Conservation (phyloP, 2,329 filamentous ascomycete species). For the Didymella keratinophila region DNA sequence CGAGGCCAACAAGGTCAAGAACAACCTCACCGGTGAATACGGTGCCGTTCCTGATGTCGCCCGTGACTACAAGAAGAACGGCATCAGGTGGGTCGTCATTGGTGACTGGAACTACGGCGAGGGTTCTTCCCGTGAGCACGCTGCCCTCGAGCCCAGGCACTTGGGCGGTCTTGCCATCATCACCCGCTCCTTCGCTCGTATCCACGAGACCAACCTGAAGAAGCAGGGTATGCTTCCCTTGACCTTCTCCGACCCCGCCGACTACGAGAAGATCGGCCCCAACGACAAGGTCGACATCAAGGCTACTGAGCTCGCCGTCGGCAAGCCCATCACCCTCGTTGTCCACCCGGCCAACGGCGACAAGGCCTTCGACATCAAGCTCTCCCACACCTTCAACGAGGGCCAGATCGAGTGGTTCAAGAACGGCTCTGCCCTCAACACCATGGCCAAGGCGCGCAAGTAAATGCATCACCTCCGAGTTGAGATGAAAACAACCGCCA, state of each 20-base stretch:
- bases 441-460: conserved; percentile 81
- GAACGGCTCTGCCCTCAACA: conserved; percentile 96
- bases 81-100: conserved; percentile 94
- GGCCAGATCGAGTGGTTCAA: conserved; percentile 99
- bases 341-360: conserved; percentile 89
- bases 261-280: conserved; percentile 96
- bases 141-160: conserved; percentile 95
- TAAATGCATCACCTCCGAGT: conserved; percentile 24
- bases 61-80: conserved; percentile 98
- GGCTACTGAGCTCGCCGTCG: conserved; percentile 87
- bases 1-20: conserved; percentile 97
- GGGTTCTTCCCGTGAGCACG: conserved; percentile 96
- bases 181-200: conserved; percentile 94
- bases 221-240: conserved; percentile 99
- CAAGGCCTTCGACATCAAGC: conserved; percentile 78
- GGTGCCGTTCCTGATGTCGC: conserved; percentile 92
- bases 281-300: conserved; percentile 91
- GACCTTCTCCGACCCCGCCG: conserved; percentile 90
- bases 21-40: conserved; percentile 82
- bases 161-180: conserved; percentile 97
- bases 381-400: conserved; percentile 97
- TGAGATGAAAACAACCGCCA: conserved; percentile 25
- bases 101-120: conserved; percentile 99
- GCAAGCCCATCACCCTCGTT: conserved; percentile 88
- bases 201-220: conserved; percentile 99